Percentiles rank a stretch among this genome's conserved stretches.
These are phyloP conservation scores for Penicillium sp. DNA, from an alignment of 2,329 filamentous ascomycete species.

Conservation along the genomic window DNA sequence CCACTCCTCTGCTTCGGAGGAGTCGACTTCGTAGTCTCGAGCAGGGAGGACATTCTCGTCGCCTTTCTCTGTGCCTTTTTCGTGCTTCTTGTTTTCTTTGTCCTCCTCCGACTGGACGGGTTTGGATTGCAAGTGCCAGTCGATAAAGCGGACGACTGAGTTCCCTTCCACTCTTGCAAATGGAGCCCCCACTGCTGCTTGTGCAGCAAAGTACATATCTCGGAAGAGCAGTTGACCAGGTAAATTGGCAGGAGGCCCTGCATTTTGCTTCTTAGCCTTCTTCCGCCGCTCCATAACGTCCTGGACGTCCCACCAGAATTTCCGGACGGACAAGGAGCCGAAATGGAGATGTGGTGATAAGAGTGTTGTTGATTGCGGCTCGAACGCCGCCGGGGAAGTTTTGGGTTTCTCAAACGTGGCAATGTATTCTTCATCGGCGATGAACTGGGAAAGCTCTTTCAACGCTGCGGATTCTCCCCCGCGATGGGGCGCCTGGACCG, in stretches of 20 bases:
- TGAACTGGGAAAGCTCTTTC: conserved; percentile 51
- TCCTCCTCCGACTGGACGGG: conserved; percentile 12
- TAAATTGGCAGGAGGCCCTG: conserved; percentile 59
- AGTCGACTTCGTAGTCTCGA: conserved; percentile 60
- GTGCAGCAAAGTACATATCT: conserved; percentile 78
- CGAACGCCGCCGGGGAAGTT: conserved; percentile 67
- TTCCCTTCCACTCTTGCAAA: conserved; percentile 64
- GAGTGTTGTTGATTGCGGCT: conserved; percentile 66
- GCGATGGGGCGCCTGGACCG: conserved; percentile 59
- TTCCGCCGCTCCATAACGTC: conserved; percentile 55
- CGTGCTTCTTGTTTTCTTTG: background rate
- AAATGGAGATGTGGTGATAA: conserved; percentile 71
- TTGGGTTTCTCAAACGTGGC: conserved; percentile 71
- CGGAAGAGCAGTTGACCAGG: conserved; percentile 69
- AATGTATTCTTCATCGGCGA: conserved; percentile 59
- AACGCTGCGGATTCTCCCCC: conserved; percentile 66
- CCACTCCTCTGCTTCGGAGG: conserved; percentile 55
- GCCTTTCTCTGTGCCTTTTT: conserved; percentile 19
- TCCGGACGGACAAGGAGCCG: conserved; percentile 61
- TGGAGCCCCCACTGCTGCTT: conserved; percentile 58
- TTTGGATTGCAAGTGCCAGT: conserved; percentile 68
- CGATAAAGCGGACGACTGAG: conserved; percentile 63
- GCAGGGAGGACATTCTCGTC: conserved; percentile 43
- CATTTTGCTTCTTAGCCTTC: conserved; percentile 49
- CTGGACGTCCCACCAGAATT: conserved; percentile 67